Percentiles rank a stretch among this genome's conserved stretches.
These are phyloP conservation scores for Botrytis fragariae DNA, from an alignment of 2,329 filamentous ascomycete species.

Conservation along the genomic window DNA sequence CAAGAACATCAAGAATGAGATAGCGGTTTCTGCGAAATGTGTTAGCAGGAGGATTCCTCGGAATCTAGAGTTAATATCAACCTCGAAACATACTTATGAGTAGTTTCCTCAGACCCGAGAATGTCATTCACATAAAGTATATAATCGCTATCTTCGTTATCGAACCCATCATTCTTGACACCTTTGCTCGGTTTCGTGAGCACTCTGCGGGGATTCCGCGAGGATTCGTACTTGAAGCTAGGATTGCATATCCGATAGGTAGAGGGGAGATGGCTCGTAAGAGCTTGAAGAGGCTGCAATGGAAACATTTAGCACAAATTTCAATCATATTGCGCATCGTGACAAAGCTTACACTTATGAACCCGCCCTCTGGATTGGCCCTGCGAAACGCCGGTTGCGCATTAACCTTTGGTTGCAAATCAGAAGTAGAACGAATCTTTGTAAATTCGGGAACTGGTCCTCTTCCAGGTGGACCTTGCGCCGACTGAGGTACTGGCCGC, in stretches of 20 bases:
- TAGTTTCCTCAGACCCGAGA: conserved; percentile 92
- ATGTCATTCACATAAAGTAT: conserved; percentile 99
- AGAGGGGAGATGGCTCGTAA: conserved; percentile 87
- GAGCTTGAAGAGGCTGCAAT: conserved; percentile 81
- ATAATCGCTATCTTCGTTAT: conserved; percentile 99
- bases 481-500: conserved; percentile 49
- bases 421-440: conserved; percentile 68
- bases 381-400: conserved; percentile 85
- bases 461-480: conserved; percentile 48
- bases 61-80: conserved; percentile 27
- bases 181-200: conserved; percentile 98
- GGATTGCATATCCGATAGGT: conserved; percentile 99
- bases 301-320: conserved; percentile 31
- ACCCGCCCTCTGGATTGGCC: conserved; percentile 94
- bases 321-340: conserved; percentile 1
- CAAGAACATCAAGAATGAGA: conserved; percentile 92
- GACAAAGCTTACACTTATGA: conserved; percentile 76
- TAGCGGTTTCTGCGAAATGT: conserved; percentile 72
- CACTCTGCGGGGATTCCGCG: conserved; percentile 89
- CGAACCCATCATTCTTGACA: conserved; percentile 96
- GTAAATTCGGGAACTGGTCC: conserved; percentile 85
- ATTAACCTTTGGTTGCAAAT: conserved; percentile 81
- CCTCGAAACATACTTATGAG: conserved; percentile 72
- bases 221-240: conserved; percentile 97
- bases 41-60: conserved; percentile 34